These are phyloP conservation scores for Aureoboletus auriporus DNA, from an alignment of 768 basidiomycete genomes.

Conservation along the genomic window DNA sequence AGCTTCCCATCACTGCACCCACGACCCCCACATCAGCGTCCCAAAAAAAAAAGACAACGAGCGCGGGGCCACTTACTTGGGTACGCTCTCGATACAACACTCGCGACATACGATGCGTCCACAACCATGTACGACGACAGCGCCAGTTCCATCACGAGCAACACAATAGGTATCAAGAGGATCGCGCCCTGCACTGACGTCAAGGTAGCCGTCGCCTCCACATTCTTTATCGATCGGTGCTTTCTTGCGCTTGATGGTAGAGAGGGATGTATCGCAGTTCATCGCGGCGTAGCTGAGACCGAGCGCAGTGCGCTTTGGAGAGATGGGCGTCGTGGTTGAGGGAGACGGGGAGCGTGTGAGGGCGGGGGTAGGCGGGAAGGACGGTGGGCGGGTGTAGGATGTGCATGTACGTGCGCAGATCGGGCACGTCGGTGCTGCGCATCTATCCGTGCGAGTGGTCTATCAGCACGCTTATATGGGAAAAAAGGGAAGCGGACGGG, in stretches of 20 bases:
- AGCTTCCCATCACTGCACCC: slow-evolving; percentile 27
- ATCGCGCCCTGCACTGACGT: neutral
- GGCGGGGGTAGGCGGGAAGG: slow-evolving; percentile 34
- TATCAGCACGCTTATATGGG: slow-evolving; percentile 4
- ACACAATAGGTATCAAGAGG: slow-evolving; percentile 3
- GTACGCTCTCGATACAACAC: slow-evolving; percentile 34
- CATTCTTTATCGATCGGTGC: slow-evolving; percentile 20
- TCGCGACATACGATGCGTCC: slow-evolving; percentile 32
- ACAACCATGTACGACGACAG: slow-evolving; percentile 28
- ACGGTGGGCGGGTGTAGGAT: slow-evolving; percentile 28
- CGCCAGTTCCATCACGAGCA: slow-evolving; percentile 2
- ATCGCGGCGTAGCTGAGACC: slow-evolving; percentile 19
- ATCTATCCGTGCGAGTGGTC: slow-evolving; percentile 18
- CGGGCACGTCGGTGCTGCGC: slow-evolving; percentile 30
- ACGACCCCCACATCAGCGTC: slow-evolving; percentile 8
- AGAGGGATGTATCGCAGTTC: slow-evolving; percentile 13
- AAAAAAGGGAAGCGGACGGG: too few species aligned
- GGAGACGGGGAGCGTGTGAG: slow-evolving; percentile 33
- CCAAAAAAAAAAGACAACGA: neutral
- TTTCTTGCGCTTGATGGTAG: slow-evolving; percentile 27
- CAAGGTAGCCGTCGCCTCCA: slow-evolving; percentile 6
- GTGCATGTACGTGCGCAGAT: slow-evolving; percentile 38
- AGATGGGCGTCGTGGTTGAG: slow-evolving; percentile 16
- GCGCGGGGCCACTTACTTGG: slow-evolving; percentile 26
- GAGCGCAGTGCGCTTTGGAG: slow-evolving; percentile 28